These are phyloP conservation scores for Mycogone perniciosa DNA, from an alignment of 2,329 filamentous ascomycete genomes.

Conservation along the genomic window DNA sequence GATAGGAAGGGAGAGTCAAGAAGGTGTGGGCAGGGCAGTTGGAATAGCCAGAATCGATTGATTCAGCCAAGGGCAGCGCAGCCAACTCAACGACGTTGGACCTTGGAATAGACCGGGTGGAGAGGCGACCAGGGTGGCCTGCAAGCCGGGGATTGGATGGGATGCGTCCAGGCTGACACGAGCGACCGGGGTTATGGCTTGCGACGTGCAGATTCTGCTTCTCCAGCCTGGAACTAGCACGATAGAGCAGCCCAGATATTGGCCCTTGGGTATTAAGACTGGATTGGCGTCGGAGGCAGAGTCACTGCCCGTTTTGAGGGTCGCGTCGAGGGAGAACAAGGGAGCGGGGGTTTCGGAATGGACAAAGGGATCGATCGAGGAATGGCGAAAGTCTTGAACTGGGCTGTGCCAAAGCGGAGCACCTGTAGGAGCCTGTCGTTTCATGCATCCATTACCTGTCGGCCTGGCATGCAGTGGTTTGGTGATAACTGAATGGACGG, in stretches of 20 bases:
- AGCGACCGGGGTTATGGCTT: slow-evolving; percentile 10
- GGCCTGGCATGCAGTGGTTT: not conserved
- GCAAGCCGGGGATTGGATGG: slow-evolving; percentile 12
- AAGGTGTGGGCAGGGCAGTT: slow-evolving; percentile 10
- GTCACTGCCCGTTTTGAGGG: not conserved
- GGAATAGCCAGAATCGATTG: slow-evolving; percentile 8
- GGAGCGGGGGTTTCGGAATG: slow-evolving; percentile 6
- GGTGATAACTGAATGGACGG: not conserved
- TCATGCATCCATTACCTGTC: not conserved
- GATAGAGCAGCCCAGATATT: not conserved
- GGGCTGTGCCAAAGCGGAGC: slow-evolving; percentile 10
- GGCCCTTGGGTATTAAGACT: not conserved
- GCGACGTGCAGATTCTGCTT: slow-evolving; percentile 11
- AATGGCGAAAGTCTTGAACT: not conserved
- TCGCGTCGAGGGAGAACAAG: not conserved
- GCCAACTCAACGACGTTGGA: slow-evolving; percentile 14
- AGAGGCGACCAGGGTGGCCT: slow-evolving; percentile 15
- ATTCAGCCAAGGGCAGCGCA: slow-evolving; percentile 14
- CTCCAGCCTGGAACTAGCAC: slow-evolving; percentile 12
- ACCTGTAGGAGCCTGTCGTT: not conserved
- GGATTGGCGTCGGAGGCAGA: not conserved
- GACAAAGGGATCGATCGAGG: slow-evolving; percentile 6
- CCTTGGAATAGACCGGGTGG: slow-evolving; percentile 17
- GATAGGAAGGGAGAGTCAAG: slow-evolving; percentile 12
- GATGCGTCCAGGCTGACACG: slow-evolving; percentile 13